Conservation (phyloP, 208 protist species). For the Leishmania tropica region DNA sequence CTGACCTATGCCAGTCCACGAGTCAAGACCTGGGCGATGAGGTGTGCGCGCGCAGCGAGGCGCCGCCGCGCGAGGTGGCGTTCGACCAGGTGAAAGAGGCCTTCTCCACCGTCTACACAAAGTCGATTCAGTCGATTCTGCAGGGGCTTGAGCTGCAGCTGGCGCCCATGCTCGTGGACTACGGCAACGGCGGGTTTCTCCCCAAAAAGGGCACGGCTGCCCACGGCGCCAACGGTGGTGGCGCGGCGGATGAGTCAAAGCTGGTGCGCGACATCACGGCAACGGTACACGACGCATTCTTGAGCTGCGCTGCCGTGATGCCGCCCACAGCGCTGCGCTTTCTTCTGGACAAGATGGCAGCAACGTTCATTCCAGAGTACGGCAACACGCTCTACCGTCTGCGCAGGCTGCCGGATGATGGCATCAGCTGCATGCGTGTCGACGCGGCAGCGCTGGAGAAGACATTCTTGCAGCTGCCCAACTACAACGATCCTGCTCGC, state of each 20-base stretch:
- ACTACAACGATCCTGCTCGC: conserved; percentile 85
- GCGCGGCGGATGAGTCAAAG: conserved; percentile 56
- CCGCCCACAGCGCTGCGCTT: conserved; percentile 70
- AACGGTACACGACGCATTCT: conserved; percentile 63
- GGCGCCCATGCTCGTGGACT: conserved; percentile 61
- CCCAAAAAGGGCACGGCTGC: conserved; percentile 8
- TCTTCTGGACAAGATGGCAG: conserved; percentile 83
- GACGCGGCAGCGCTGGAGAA: conserved; percentile 80
- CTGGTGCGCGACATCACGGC: conserved; percentile 64
- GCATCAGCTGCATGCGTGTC: conserved; percentile 68
- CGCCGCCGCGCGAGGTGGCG: conserved; percentile 61
- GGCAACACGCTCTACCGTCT: conserved; percentile 75
- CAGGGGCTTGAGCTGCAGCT: conserved; percentile 57
- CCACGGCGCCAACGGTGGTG: conserved; percentile 18
- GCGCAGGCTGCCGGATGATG: conserved; percentile 56
- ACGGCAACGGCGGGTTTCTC: conserved; percentile 68
- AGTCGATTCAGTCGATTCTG: conserved; percentile 67
- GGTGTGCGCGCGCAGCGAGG: conserved; percentile 71
- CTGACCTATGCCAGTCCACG: conserved; percentile 80
- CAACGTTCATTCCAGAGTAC: conserved; percentile 67
- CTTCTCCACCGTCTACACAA: conserved; percentile 76
- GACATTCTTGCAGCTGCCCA: conserved; percentile 82
- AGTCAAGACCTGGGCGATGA: conserved; percentile 79
- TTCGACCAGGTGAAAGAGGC: conserved; percentile 78
- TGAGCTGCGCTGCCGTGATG: conserved; percentile 69